Base-by-base conservation (phyloP, 1,139 yeast genomes). In the Meyerozyma carpophila region DNA sequence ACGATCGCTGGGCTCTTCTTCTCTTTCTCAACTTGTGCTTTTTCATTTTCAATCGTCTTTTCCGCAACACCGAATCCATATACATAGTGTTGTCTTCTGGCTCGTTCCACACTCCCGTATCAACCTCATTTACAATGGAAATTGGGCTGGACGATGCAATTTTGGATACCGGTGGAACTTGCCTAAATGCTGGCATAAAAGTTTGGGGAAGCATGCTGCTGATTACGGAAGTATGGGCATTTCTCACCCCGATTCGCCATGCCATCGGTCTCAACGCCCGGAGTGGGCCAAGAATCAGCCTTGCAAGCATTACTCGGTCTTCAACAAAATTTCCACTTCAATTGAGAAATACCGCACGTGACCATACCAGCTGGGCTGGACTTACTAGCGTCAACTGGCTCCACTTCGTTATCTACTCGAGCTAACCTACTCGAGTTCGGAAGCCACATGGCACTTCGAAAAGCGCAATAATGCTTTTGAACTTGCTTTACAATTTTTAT, bases 1-100 rank as follows among this genome's bases (percentile, higher is more conserved):
- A 69, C 11, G 83, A 75, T 56, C 82, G 68, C 56, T 78, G 82
- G 18, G 72, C 77, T 64, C 74, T 79, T 75, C 88, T 80, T 76
- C 87, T 79, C 73, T 82, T 82, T 67, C 83, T 79, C 61, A 80
- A 68, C 65, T 82, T 82, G 61, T 82, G 88, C 62, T 82, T 82
- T 71, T 81, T 82, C 86, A 82, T 82, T 69, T 81, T 81, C 60
- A 79, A 76, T 61, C 82, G 72, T 66, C 88, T 77, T 57, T 82
- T 82, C 63, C 87, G 75, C 65, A 81, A 67, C 31, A 82, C 88
- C 9, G 85, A 79, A 58, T 81, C 86, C 49, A 71, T 61, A 47
- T 70, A 56, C 54, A 76, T 55, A 38, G 67, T 63, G 45, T 62
- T 60, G 46, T 55, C 61, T 16, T 18, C 37, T 9, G n/a, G 10